Evolutionary conservation across 306 rosid species (phyloP).

Genomic region (Spatholobus suberectus): DNA sequence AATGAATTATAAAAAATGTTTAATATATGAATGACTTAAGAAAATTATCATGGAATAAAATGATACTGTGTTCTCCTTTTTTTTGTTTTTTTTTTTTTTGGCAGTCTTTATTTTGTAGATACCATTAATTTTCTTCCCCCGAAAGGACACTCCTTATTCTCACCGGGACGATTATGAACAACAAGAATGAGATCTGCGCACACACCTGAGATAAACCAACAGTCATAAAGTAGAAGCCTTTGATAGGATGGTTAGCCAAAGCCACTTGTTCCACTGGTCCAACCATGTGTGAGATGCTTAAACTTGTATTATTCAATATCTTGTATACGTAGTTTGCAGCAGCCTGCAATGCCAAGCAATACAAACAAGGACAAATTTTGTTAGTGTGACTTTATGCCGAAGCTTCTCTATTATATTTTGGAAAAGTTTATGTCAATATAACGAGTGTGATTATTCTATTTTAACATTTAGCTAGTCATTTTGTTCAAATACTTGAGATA

Average conservation of each 20-base stretch:
- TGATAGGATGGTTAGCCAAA: conserved; percentile 41
- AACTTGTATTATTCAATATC: conserved; percentile 47
- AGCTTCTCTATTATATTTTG: not conserved
- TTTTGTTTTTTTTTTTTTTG: no score
- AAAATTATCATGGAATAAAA: not conserved
- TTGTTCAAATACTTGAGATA: no score
- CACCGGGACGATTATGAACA: no score
- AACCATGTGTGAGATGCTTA: conserved; percentile 47
- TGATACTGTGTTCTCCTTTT: not conserved
- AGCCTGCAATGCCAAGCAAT: conserved; percentile 35
- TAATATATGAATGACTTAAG: not conserved
- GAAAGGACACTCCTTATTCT: no score
- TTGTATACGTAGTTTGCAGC: conserved; percentile 34
- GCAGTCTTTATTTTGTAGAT: no score
- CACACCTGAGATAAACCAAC: conserved; percentile 37
- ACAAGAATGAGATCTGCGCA: not conserved
- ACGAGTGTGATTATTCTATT: not conserved
- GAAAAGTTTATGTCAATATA: not conserved
- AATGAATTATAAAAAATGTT: no score
- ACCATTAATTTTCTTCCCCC: no score
- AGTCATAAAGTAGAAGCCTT: conserved; percentile 39
- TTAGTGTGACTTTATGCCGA: not conserved
- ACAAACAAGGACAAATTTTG: not conserved
- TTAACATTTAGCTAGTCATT: not conserved
- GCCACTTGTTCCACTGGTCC: conserved; percentile 61